These are phyloP conservation scores for Pachysolen tannophilus DNA, from an alignment of 805 yeast genomes.

Conservation along the genomic window DNA sequence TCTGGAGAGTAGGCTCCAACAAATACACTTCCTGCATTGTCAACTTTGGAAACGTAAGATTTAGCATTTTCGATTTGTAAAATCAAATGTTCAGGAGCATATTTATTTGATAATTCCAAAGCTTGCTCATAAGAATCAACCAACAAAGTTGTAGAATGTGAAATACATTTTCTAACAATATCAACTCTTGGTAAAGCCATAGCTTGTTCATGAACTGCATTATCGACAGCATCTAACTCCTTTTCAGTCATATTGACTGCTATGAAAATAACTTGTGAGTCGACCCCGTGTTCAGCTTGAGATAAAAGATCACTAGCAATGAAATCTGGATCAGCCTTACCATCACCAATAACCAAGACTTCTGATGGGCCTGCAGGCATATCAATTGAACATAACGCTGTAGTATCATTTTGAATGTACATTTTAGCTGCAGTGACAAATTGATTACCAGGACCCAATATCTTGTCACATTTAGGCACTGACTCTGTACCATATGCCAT, in stretches of 20 bases:
- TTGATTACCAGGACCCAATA: constrained; percentile 98
- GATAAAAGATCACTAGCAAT: constrained; percentile 95
- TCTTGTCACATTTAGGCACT: constrained; percentile 91
- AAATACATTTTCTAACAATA: constrained; percentile 84
- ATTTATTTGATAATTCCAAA: constrained; percentile 74
- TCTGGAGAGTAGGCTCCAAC: constrained; percentile 97
- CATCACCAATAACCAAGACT: constrained; percentile 92
- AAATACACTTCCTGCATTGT: constrained; percentile 93
- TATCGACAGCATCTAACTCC: constrained; percentile 64
- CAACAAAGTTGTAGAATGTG: constrained; percentile 77
- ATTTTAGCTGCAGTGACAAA: constrained; percentile 99
- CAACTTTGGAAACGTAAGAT: constrained; percentile 60
- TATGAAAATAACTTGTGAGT: constrained; percentile 90
- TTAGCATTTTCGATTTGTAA: constrained; percentile 80
- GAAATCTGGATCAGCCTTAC: constrained; percentile 81
- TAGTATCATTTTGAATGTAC: constrained; percentile 93
- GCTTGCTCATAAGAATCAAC: constrained; percentile 75
- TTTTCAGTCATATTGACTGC: constrained; percentile 63
- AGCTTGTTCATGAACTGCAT: constrained; percentile 82
- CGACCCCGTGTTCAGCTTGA: constrained; percentile 98
- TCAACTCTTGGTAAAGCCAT: constrained; percentile 81
- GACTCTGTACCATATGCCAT: constrained; percentile 97
- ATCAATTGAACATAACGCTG: constrained; percentile 92
- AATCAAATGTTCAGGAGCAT: constrained; percentile 97
- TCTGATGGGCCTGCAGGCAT: constrained; percentile 99